These are phyloP conservation scores for Phytophthora cactorum DNA, from an alignment of 352 stramenopile species.

Conservation along the genomic window DNA sequence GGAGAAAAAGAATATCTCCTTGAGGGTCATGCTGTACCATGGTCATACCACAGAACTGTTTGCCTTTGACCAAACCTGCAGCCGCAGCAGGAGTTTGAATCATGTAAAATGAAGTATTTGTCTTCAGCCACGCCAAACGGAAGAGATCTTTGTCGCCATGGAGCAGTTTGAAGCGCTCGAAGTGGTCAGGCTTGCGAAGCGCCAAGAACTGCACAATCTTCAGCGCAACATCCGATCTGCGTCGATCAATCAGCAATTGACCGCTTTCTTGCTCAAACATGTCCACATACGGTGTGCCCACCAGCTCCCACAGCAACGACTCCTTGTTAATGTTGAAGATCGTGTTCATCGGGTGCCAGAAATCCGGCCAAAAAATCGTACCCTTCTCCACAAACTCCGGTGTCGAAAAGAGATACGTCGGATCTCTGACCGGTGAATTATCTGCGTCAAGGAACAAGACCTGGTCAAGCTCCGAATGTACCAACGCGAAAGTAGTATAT, in stretches of 20 bases:
- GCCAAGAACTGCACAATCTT: constrained; percentile 47
- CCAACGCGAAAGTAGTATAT: constrained; percentile 48
- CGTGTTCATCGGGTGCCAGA: constrained; percentile 61
- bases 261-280: constrained; percentile 77
- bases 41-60: constrained; percentile 56
- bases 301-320: constrained; percentile 60
- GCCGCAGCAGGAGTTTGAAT: constrained; percentile 45
- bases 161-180: constrained; percentile 43
- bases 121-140: constrained; percentile 59
- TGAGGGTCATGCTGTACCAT: constrained; percentile 54
- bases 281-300: constrained; percentile 46
- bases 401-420: constrained; percentile 56
- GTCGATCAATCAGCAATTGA: constrained; percentile 55
- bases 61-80: constrained; percentile 40
- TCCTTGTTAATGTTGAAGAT: constrained; percentile 65
- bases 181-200: constrained; percentile 35
- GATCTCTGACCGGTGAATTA: constrained; percentile 52
- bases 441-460: constrained; percentile 65
- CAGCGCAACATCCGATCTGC: constrained; percentile 33
- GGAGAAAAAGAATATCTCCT: constrained; percentile 49
- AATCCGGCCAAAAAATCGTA: constrained; percentile 72
- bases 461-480: constrained; percentile 45
- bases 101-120: constrained; percentile 51
- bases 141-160: constrained; percentile 67
- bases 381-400: constrained; percentile 41